Percentiles rank a stretch among this genome's conserved stretches.
Conservation (phyloP, 495 filamentous ascomycete species). For the Cryomyces minteri region DNA sequence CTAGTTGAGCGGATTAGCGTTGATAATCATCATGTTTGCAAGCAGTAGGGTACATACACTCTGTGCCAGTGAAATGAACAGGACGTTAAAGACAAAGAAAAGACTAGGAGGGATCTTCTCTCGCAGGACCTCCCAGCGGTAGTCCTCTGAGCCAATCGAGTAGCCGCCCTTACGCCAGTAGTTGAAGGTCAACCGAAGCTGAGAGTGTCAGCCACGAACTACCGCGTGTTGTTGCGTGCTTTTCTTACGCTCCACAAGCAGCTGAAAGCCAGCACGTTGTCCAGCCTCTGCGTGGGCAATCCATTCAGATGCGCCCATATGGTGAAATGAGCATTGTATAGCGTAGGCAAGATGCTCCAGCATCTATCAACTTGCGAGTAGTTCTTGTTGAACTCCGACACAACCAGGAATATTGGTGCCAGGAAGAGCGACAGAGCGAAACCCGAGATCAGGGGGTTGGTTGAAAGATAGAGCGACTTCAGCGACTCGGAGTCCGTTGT, state of each 20-base stretch:
- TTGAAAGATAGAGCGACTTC: constrained; percentile 56
- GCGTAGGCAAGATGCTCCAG: constrained; percentile 75
- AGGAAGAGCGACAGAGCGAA: constrained; percentile 52
- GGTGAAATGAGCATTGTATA: constrained; percentile 80
- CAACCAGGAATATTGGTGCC: constrained; percentile 47
- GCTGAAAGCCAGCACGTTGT: constrained; percentile 54
- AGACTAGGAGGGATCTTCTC: constrained; percentile 29
- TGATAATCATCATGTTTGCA: too few species aligned
- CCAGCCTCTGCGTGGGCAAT: constrained; percentile 51
- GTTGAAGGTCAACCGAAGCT: constrained; percentile 79
- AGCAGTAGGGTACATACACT: constrained; percentile 30
- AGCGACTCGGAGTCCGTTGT: constrained; percentile 34
- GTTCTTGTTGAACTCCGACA: constrained; percentile 73
- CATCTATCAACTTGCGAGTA: constrained; percentile 85
- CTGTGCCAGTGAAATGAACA: constrained; percentile 78
- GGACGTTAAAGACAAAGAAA: constrained; percentile 71
- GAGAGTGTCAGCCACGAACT: neutral
- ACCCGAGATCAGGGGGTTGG: constrained; percentile 71
- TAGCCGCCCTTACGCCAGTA: constrained; percentile 97
- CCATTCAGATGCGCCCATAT: constrained; percentile 58
- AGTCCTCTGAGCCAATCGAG: constrained; percentile 73
- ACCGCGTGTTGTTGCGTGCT: too few species aligned
- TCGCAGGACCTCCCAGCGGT: constrained; percentile 56
- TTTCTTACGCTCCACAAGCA: constrained; percentile 61
- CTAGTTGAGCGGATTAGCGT: constrained; percentile 7